These are phyloP conservation scores for Ilyonectria sp. DNA, from an alignment of 2,329 filamentous ascomycete genomes.

Conservation along the genomic window DNA sequence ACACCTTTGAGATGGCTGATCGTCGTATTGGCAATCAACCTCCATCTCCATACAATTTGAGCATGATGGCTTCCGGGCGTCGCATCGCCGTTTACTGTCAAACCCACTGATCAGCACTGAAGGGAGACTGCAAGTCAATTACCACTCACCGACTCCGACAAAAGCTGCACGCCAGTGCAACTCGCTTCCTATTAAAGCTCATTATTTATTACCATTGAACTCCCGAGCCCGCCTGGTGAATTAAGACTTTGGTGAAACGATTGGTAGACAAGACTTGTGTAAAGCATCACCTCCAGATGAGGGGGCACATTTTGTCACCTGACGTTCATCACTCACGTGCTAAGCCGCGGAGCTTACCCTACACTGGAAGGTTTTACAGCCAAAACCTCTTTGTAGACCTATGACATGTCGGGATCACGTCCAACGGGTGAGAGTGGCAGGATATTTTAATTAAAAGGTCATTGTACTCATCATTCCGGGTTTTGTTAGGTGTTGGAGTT, in stretches of 20 bases:
- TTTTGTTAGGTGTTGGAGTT: too few species aligned
- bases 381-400: neutral
- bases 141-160: conserved; percentile 47
- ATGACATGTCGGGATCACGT: too few species aligned
- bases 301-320: neutral
- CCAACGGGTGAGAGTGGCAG: too few species aligned
- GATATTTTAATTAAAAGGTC: too few species aligned
- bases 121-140: neutral
- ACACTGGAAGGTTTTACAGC: neutral
- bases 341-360: neutral
- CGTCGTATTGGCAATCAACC: conserved; percentile 49
- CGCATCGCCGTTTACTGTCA: conserved; percentile 49
- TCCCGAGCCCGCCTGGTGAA: neutral
- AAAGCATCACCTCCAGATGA: neutral
- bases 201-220: conserved; percentile 26
- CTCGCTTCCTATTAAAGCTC: conserved; percentile 49
- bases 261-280: neutral
- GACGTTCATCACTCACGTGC: neutral
- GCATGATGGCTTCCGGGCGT: conserved; percentile 46
- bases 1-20: conserved; percentile 47
- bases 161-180: conserved; percentile 49
- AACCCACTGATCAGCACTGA: neutral
- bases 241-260: neutral
- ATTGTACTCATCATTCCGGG: too few species aligned
- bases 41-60: conserved; percentile 45